Conservation (phyloP, 1,139 yeast species). For the Pichia sp. region DNA sequence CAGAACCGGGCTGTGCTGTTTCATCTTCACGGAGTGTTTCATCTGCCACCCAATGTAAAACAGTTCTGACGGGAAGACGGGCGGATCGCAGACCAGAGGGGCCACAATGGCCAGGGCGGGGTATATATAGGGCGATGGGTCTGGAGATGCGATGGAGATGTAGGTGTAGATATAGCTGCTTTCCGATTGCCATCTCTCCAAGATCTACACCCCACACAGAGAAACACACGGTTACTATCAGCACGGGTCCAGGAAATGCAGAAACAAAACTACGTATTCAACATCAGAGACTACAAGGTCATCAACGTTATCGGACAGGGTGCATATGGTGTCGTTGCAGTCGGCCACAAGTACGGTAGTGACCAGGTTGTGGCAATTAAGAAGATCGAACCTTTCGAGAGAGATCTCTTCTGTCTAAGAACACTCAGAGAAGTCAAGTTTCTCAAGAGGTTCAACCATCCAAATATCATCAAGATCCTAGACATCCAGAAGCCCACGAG, state of each 20-base stretch:
- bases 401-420: constrained; percentile 84
- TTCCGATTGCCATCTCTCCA: no score
- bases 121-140: no score
- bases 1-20: not conserved
- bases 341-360: constrained; percentile 81
- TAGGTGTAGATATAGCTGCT: no score
- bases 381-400: constrained; percentile 90
- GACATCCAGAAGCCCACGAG: constrained; percentile 86
- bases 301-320: constrained; percentile 77
- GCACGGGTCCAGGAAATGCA: no score
- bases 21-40: constrained; percentile 2
- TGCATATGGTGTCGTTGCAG: constrained; percentile 94
- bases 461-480: constrained; percentile 82
- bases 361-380: constrained; percentile 86
- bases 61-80: no score
- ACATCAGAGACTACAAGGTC: constrained; percentile 35
- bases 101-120: no score
- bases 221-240: no score
- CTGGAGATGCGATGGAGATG: no score
- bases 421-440: constrained; percentile 90
- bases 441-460: constrained; percentile 81
- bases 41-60: no score
- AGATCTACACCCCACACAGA: no score
- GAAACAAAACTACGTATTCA: constrained; percentile 27
- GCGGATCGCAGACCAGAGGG: no score